Conservation (phyloP, 129 eudicot genomes). For the Tagetes erecta region DNA sequence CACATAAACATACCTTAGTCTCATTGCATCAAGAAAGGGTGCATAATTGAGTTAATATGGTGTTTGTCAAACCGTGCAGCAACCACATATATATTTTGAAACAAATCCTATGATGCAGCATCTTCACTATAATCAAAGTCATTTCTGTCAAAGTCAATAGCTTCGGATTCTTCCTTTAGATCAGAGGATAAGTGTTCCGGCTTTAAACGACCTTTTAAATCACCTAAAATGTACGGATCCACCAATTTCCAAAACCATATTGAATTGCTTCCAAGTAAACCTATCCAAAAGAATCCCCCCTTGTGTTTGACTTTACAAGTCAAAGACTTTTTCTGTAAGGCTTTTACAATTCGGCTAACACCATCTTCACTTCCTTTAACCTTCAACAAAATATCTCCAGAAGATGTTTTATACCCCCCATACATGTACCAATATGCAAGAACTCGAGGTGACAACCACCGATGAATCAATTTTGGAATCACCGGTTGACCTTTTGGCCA, state of each 20-base stretch:
- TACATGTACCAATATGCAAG: slow-evolving; percentile 99
- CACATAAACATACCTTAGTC: slow-evolving; percentile 26
- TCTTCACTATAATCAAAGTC: slow-evolving; percentile 37
- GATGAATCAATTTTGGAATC: slow-evolving; percentile 74
- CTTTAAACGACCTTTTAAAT: slow-evolving; percentile 46
- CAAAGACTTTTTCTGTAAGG: slow-evolving; percentile 54
- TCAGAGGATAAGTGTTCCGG: slow-evolving; percentile 39
- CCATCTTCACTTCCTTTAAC: slow-evolving; percentile 73
- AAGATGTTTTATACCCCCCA: slow-evolving; percentile 75
- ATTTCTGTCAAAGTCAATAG: slow-evolving; percentile 35
- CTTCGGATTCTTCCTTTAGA: slow-evolving; percentile 22
- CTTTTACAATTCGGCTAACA: slow-evolving; percentile 49
- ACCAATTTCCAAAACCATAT: slow-evolving; percentile 63
- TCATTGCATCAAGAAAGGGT: neutral
- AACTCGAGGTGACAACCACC: slow-evolving; percentile 91
- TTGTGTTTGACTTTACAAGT: slow-evolving; percentile 63
- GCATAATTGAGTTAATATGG: neutral
- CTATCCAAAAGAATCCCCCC: slow-evolving; percentile 77
- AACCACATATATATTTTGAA: neutral
- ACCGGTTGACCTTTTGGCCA: slow-evolving; percentile 64
- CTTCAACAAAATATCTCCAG: slow-evolving; percentile 84
- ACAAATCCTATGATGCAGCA: slow-evolving; percentile 30
- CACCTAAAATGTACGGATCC: slow-evolving; percentile 64
- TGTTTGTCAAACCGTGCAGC: neutral
- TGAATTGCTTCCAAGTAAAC: slow-evolving; percentile 73